Base-by-base conservation (phyloP, 164 flowering plant genomes). In the Nymphaea thermarum region DNA sequence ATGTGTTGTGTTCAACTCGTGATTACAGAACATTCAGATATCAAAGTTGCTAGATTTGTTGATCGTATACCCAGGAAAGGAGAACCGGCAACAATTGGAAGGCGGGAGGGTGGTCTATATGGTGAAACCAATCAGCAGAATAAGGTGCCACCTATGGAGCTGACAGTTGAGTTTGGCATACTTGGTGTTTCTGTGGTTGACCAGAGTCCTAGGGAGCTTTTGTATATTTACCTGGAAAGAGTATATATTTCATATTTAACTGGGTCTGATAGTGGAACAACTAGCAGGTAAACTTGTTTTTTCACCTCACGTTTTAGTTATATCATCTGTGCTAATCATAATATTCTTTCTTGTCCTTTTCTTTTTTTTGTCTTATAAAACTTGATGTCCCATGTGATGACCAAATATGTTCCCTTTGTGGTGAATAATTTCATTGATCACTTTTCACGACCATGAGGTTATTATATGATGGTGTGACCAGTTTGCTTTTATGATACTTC, bases 171-270 rank as follows among this genome's bases (percentile, higher is more conserved):
- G 71, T 67, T 94, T 72, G 96, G 92, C 44, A 87, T 86, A 61
- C 77, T 91, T 65, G 99, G 98, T 53, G 44, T 94, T 75, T 94
- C 98, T 71, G 66, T 94, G 64, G 76, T 90, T 43, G 98, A 94
- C 81, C 97, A 90, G 66, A 81, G 80, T 65, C 99, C 99, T 67
- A 90, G 84, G 72, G 99, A 94, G 79, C 83, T 91, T 44, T 82
- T 80, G 62, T 94, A 87, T 75, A 67, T 94, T 64, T 87, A 90
- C 72, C 70, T 94, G 78, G 96, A 94, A 75, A 84, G 88, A 65
- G 91, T 94, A 17, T 88, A 80, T 74, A 66, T 88, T 61, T 87
- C 96, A 72, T 94, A 86, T 81, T 86, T 89, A 11, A 84, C 93
- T 70, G 96, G 99, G 47, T 91, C 84, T 77, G 96, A 87, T 78